Percentiles rank a stretch among this genome's conserved stretches.
Conservation (phyloP, 73 alveolate species). For the Paramecium octaurelia region DNA sequence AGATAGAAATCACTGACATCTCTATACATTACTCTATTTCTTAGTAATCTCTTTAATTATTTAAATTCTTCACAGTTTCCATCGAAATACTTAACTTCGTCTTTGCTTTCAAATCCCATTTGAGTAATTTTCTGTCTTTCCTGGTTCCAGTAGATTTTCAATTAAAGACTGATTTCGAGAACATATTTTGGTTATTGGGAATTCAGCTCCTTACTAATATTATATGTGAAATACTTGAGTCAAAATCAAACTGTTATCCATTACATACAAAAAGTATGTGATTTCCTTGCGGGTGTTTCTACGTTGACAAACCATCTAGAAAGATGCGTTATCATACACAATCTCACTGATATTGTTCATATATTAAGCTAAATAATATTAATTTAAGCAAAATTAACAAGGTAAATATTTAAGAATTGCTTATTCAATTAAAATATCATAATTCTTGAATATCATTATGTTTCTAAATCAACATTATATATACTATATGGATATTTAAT, state of each 20-base stretch:
- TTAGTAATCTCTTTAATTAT: neutral
- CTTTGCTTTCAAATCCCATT: neutral
- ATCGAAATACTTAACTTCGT: neutral
- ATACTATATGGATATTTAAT: neutral
- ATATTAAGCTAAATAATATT: neutral
- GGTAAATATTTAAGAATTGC: neutral
- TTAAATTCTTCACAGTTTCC: neutral
- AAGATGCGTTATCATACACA: neutral
- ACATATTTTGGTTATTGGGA: slow-evolving; percentile 1
- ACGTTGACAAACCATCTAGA: neutral
- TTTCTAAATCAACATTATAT: neutral
- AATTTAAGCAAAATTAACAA: neutral
- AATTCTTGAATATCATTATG: neutral
- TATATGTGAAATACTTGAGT: neutral
- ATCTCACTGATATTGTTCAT: neutral
- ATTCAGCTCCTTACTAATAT: neutral
- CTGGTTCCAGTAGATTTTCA: neutral
- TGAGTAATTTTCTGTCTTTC: neutral
- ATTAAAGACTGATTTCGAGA: neutral
- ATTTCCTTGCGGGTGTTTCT: neutral
- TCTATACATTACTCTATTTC: neutral
- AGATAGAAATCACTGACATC: neutral
- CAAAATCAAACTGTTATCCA: neutral
- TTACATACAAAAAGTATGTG: neutral
- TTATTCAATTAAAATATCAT: neutral